Evolutionary conservation across 1,284 basidiomycete genomes (phyloP).

Genomic region (Athelia sp.): DNA sequence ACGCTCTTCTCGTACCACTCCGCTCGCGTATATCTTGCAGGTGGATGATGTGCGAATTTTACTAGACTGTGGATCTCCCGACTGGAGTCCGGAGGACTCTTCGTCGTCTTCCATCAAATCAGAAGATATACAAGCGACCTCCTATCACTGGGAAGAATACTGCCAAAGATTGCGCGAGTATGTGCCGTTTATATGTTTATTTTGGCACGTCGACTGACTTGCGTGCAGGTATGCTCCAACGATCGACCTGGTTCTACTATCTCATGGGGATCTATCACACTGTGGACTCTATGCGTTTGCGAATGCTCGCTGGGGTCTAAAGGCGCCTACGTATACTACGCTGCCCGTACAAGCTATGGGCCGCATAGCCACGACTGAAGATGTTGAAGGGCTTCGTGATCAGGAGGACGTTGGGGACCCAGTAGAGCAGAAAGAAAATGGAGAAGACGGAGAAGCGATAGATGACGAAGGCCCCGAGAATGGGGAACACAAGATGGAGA

Average conservation of each 20-base stretch:
- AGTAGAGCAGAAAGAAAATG: slow-evolving; percentile 17
- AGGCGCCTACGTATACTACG: slow-evolving; percentile 93
- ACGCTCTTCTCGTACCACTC: slow-evolving; percentile 56
- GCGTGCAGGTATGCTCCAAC: slow-evolving; percentile 57
- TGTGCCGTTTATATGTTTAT: slow-evolving; percentile 18
- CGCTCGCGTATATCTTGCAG: slow-evolving; percentile 84
- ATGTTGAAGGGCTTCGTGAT: slow-evolving; percentile 73
- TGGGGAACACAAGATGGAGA: slow-evolving; percentile 12
- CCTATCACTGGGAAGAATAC: slow-evolving; percentile 54
- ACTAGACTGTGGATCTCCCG: slow-evolving; percentile 90
- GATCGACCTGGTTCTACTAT: slow-evolving; percentile 85
- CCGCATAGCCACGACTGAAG: slow-evolving; percentile 82
- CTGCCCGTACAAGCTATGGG: slow-evolving; percentile 97
- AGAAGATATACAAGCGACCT: slow-evolving; percentile 27
- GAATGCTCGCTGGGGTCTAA: slow-evolving; percentile 81
- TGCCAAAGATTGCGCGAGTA: slow-evolving; percentile 64
- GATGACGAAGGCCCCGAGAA: slow-evolving; percentile 21
- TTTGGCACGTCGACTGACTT: slow-evolving; percentile 10
- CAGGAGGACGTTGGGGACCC: slow-evolving; percentile 63
- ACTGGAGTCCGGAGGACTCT: slow-evolving; percentile 69
- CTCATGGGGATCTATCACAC: slow-evolving; percentile 89
- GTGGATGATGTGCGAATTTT: slow-evolving; percentile 94
- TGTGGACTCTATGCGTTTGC: slow-evolving; percentile 92
- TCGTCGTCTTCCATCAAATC: slow-evolving; percentile 25
- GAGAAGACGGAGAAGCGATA: slow-evolving; percentile 13